A percentile compares a stretch with the other conserved stretches of the same genome.
These are phyloP conservation scores for Penicillium brevicompactum DNA, from an alignment of 2,329 filamentous ascomycete species.

Conservation along the genomic window DNA sequence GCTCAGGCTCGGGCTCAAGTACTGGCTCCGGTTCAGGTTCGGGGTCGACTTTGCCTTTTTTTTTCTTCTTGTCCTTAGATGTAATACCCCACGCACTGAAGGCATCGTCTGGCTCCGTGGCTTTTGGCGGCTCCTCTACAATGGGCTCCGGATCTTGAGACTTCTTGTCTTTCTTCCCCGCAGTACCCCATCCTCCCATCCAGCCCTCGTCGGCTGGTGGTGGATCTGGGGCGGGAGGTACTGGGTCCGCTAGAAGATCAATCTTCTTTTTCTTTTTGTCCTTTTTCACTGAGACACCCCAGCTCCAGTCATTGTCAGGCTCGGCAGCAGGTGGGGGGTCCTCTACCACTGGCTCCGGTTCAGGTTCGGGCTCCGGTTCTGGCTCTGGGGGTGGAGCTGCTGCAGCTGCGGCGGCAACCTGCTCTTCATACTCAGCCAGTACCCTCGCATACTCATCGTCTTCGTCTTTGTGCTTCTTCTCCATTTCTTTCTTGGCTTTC, in stretches of 20 bases:
- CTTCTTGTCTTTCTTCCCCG: constrained; percentile 45
- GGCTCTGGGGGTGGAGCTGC: constrained; percentile 13
- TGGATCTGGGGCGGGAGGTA: constrained; percentile 28
- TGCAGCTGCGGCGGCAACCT: constrained; percentile 14
- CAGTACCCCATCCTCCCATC: constrained; percentile 33
- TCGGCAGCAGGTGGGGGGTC: constrained; percentile 19
- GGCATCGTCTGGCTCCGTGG: constrained; percentile 28
- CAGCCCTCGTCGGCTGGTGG: constrained; percentile 39
- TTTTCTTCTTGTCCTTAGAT: constrained; percentile 34
- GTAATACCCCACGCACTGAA: constrained; percentile 31
- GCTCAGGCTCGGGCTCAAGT: constrained; percentile 30
- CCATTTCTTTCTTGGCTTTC: constrained; percentile 34
- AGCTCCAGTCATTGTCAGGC: constrained; percentile 34
- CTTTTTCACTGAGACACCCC: constrained; percentile 25
- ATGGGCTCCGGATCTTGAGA: constrained; percentile 27
- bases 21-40: constrained; percentile 23
- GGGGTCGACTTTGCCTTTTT: constrained; percentile 31
- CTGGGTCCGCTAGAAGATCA: constrained; percentile 28
- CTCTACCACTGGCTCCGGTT: constrained; percentile 5
- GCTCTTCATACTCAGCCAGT: constrained; percentile 6
- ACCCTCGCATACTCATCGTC: constrained; percentile 12
- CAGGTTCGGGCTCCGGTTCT: constrained; percentile 17
- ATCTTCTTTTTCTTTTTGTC: constrained; percentile 39
- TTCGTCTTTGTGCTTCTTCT: constrained; percentile 25
- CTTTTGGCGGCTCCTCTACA: constrained; percentile 21